These are phyloP conservation scores for Cercospora zeae-maydis DNA, from an alignment of 2,329 filamentous ascomycete species.

Conservation along the genomic window DNA sequence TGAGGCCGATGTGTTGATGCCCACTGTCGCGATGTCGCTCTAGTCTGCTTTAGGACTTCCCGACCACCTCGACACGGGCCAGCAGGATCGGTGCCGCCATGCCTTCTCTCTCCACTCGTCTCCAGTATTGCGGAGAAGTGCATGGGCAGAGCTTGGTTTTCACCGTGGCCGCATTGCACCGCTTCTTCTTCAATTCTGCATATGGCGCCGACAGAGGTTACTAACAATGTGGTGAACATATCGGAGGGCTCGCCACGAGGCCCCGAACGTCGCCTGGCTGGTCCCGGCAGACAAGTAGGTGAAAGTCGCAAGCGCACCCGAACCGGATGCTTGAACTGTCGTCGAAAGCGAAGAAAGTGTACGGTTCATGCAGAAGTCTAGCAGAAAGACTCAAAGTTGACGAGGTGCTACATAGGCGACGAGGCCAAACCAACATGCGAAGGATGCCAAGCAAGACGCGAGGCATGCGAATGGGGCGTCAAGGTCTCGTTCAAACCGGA, in stretches of 20 bases:
- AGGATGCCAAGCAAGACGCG: slow-evolving; percentile 31
- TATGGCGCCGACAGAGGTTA: slow-evolving; percentile 17
- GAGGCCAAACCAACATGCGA: slow-evolving; percentile 35
- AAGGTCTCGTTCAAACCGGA: slow-evolving; percentile 31
- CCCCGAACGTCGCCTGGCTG: slow-evolving; percentile 24
- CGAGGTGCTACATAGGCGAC: slow-evolving; percentile 25
- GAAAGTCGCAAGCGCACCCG: slow-evolving; percentile 30
- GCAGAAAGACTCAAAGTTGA: not conserved
- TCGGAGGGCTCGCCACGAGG: slow-evolving; percentile 9
- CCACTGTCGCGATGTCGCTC: not conserved
- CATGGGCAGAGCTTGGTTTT: not conserved
- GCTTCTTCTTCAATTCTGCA: not conserved
- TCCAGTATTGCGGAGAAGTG: slow-evolving; percentile 18
- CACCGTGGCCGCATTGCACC: not conserved
- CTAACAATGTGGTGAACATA: slow-evolving; percentile 13
- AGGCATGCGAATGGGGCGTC: slow-evolving; percentile 34
- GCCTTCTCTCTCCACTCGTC: not conserved
- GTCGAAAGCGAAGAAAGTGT: slow-evolving; percentile 36
- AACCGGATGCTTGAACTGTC: slow-evolving; percentile 37
- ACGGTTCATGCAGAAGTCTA: not conserved
- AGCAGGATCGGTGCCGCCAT: slow-evolving; percentile 3
- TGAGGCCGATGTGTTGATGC: not conserved
- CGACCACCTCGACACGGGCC: not conserved
- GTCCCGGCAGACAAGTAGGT: slow-evolving; percentile 19
- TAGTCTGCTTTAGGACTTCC: slow-evolving; percentile 8